A percentile compares a stretch with the other conserved stretches of the same genome.
Conservation (phyloP, 75 land plant species). For the Chamaecyparis obtusa region DNA sequence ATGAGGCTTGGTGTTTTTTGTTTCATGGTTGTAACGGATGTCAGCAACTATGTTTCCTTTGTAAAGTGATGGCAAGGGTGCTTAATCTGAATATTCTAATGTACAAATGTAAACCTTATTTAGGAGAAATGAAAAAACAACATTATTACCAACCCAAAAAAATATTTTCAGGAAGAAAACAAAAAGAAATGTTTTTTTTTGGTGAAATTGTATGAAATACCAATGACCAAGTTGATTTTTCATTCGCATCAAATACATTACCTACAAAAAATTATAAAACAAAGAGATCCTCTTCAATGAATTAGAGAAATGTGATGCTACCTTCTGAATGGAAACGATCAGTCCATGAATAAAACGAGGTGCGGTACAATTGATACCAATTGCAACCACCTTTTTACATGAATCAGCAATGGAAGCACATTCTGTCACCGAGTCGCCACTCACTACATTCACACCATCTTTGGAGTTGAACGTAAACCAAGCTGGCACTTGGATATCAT, state of each 20-base stretch:
- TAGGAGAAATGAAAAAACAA: too few relatives aligned
- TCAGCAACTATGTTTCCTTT: too few relatives aligned
- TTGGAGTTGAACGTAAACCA: constrained; percentile 98
- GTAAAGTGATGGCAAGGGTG: too few relatives aligned
- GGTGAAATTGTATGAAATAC: background rate
- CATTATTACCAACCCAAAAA: too few relatives aligned
- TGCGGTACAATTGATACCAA: constrained; percentile 96
- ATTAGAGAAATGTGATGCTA: constrained; percentile 18
- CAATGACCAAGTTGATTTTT: background rate
- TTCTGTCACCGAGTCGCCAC: constrained; percentile 74
- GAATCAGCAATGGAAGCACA: constrained; percentile 76
- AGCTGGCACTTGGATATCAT: constrained; percentile 70
- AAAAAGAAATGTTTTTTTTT: background rate
- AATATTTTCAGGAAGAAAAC: background rate
- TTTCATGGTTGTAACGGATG: too few relatives aligned
- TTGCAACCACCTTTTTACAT: constrained; percentile 68
- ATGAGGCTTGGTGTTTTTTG: too few relatives aligned
- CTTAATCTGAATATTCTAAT: too few relatives aligned
- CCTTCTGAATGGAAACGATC: constrained; percentile 65
- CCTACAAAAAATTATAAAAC: background rate
- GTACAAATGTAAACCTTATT: too few relatives aligned
- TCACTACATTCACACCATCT: constrained; percentile 81
- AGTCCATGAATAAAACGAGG: constrained; percentile 82
- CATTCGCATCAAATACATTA: background rate
- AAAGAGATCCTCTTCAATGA: background rate